Evolutionary conservation across 208 protist species (phyloP), one percentile per base, ranked within the genome.

Genomic region (Trypanosomatidae sp.): DNA sequence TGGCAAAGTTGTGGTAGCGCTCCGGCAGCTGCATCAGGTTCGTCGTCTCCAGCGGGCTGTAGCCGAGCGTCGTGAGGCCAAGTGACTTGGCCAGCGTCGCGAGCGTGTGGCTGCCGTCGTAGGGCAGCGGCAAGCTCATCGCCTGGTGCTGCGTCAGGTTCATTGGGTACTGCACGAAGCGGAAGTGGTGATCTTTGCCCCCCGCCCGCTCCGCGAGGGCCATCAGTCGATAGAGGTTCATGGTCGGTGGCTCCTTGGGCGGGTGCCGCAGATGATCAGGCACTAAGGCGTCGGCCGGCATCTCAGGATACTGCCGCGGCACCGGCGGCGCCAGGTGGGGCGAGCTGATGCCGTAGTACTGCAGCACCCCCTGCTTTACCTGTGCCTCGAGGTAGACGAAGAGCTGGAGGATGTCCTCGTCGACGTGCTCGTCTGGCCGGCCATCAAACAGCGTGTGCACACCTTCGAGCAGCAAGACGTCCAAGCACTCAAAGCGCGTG

Each of bases 1-100:
- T 87, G 1, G 92, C 88, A 62, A 96, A 96, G 73, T 92, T 96
- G 77, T 96, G 92, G 77, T 96, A 96, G 50, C 92, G 92, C 81
- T 96, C 88, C n/a, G 87, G 71, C 74, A 94, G 79, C 30, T 87
- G 74, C 92, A 93, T 93, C 46, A 96, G 43, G 72, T 96, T 92
- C 19, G 84, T 89, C 49, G 92, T 83, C 79, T 96, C 89, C 17
- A 96, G 62, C n/a, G 92, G 90, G 80, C 87, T 93, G 77, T 91
- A 90, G 64, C 88, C 89, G 8, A 96, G 66, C 62, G 92, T 73
- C 13, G 86, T 96, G 12, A 96, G 67, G 10, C 90, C 90, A 13
- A 96, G 76, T 41, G 80, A 59, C 74, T 83, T 83, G 71, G 74
- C 83, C 52, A 96, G 79, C 5, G 88, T 90, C 6, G 77, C 71